Evolutionary conservation across 148 eudicot genomes (phyloP).

Genomic region (Chenopodium album): DNA sequence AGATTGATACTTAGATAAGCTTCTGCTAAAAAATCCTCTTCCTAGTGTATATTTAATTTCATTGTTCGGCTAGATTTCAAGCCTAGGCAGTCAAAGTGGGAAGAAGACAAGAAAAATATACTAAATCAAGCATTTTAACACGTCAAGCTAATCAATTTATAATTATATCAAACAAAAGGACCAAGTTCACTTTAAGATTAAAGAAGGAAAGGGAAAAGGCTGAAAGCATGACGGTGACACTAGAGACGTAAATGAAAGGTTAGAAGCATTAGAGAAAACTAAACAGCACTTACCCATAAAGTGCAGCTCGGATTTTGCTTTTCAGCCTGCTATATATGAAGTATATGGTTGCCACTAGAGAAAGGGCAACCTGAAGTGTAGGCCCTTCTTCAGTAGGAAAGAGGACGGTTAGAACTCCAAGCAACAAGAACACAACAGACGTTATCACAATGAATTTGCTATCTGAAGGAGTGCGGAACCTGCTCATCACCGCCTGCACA

Average conservation of each 20-base stretch:
- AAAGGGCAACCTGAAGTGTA: constrained; percentile 91
- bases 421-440: constrained; percentile 57
- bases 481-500: constrained; percentile 71
- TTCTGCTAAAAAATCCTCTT: background rate
- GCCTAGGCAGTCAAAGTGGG: background rate
- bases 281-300: constrained; percentile 69
- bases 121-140: background rate
- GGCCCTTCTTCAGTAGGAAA: constrained; percentile 98
- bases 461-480: constrained; percentile 72
- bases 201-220: too few species aligned
- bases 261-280: constrained; percentile 9
- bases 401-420: constrained; percentile 77
- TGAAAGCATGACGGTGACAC: background rate
- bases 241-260: background rate
- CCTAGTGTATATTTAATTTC: background rate
- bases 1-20: background rate
- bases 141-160: background rate
- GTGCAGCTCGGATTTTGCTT: constrained; percentile 73
- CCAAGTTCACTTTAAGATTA: background rate
- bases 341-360: constrained; percentile 67
- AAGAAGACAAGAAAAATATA: background rate
- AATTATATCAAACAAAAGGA: background rate
- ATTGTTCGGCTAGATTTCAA: background rate
- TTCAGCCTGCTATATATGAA: constrained; percentile 72
- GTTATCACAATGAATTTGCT: constrained; percentile 61